phyloP scores from a whole-genome alignment of 345 rosid genomes.

The Acer negundo region DNA sequence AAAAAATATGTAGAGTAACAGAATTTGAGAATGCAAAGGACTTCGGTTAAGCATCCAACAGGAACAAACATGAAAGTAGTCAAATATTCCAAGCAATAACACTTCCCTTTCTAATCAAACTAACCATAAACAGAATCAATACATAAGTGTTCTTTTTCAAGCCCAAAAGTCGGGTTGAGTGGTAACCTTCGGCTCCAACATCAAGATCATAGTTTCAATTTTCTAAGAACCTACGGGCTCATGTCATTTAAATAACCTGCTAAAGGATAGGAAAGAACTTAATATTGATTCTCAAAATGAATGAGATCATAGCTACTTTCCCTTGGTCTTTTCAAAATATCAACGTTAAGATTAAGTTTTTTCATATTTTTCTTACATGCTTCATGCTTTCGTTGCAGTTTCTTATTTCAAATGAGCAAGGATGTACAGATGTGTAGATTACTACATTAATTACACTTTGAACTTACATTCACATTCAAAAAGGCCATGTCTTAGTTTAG shows the following conservation, averaged over 20 bases:
- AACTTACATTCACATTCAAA: neutral
- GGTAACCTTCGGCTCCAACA: neutral
- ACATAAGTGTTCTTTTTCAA: neutral
- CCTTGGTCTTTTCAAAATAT: neutral
- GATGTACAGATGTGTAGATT: neutral
- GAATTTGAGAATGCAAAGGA: conserved; percentile 7
- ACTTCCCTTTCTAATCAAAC: neutral
- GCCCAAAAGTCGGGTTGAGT: neutral
- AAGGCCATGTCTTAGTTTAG: too few species aligned
- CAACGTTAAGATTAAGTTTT: neutral
- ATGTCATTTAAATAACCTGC: neutral
- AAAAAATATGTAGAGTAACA: neutral
- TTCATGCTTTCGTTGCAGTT: neutral
- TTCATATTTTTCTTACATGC: too few species aligned
- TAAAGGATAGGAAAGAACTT: neutral
- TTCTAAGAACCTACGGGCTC: neutral
- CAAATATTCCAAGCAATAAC: neutral
- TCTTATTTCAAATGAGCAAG: neutral
- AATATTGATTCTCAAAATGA: neutral
- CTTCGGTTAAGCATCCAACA: neutral
- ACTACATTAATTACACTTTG: neutral
- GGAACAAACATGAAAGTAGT: neutral
- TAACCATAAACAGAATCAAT: neutral
- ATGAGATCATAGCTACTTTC: neutral
- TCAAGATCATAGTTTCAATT: neutral